Conservation (phyloP, 768 basidiomycete genomes). For the Mycena pura region DNA sequence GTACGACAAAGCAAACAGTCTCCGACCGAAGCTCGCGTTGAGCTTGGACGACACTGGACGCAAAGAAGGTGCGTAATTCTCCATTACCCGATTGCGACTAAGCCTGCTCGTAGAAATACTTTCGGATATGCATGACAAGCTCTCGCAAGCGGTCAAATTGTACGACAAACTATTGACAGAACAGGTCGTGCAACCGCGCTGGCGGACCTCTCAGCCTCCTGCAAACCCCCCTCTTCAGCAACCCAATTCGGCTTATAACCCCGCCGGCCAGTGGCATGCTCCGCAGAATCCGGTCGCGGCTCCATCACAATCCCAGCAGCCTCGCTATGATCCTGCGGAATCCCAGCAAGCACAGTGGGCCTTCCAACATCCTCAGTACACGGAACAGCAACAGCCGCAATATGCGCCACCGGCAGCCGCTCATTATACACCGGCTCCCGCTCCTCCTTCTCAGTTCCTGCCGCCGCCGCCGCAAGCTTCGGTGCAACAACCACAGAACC, state of each 20-base stretch:
- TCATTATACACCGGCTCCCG: conserved; percentile 29
- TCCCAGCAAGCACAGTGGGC: conserved; percentile 21
- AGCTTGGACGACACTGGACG: conserved; percentile 84
- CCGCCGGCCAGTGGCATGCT: conserved; percentile 43
- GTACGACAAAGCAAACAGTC: conserved; percentile 79
- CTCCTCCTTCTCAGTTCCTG: conserved; percentile 25
- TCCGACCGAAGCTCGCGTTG: conserved; percentile 83
- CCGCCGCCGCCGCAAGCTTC: conserved; percentile 19
- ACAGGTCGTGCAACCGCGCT: conserved; percentile 76
- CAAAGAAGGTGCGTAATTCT: conserved; percentile 74
- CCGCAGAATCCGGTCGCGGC: conserved; percentile 28
- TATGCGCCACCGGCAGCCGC: conserved; percentile 36
- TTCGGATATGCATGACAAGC: conserved; percentile 92
- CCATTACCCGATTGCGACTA: not conserved
- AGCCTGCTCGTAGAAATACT: conserved; percentile 68
- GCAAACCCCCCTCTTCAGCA: conserved; percentile 42
- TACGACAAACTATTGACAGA: conserved; percentile 90
- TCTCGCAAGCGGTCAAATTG: conserved; percentile 89
- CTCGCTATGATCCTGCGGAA: conserved; percentile 24
- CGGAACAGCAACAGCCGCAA: conserved; percentile 35
- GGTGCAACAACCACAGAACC: conserved; percentile 32
- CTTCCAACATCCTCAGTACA: conserved; percentile 34
- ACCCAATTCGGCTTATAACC: conserved; percentile 32
- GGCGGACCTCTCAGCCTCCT: conserved; percentile 52
- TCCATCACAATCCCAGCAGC: conserved; percentile 26